Percentiles rank a stretch among this genome's conserved stretches.
Conservation (phyloP, 306 rosid genomes). For the Acacia melanoxylon region DNA sequence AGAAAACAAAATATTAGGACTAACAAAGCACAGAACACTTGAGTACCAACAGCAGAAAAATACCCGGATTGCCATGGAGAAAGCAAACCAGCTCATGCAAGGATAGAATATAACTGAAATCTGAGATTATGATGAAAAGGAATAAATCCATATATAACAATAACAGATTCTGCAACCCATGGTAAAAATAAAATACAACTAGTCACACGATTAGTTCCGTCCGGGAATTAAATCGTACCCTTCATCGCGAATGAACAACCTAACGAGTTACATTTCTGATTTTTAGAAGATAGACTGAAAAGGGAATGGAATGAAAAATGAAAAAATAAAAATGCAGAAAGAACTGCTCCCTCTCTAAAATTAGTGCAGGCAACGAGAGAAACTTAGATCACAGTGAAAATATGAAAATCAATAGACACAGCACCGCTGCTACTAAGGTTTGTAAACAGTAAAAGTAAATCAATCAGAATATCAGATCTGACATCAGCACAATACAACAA, state of each 20-base stretch:
- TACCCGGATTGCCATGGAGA: neutral
- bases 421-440: neutral
- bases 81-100: neutral
- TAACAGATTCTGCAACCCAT: slow-evolving; percentile 33
- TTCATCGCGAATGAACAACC: neutral
- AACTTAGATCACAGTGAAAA: neutral
- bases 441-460: slow-evolving; percentile 10
- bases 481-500: neutral
- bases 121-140: neutral
- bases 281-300: neutral
- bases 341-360: neutral
- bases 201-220: neutral
- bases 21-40: neutral
- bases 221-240: neutral
- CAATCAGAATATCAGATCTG: slow-evolving; percentile 15
- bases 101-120: neutral
- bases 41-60: neutral
- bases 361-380: neutral
- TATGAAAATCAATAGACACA: neutral
- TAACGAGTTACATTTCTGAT: neutral
- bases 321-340: neutral
- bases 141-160: neutral
- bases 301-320: neutral
- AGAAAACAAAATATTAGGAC: neutral
- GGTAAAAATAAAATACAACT: neutral